These are phyloP conservation scores for Agarophyton chilense DNA, from an alignment of 23 red algal species.

Conservation along the genomic window DNA sequence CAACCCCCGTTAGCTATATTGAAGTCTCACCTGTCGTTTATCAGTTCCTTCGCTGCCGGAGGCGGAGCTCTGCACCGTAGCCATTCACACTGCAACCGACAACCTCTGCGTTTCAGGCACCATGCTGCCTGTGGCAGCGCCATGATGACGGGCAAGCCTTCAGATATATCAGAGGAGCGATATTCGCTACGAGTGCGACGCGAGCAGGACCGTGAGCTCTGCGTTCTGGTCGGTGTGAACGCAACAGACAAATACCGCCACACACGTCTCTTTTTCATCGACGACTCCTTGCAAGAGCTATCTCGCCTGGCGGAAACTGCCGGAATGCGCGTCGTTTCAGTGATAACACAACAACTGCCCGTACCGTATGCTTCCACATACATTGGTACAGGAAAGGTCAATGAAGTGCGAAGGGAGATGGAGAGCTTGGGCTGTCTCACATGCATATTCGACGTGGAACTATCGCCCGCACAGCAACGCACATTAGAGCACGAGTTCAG, in stretches of 20 bases:
- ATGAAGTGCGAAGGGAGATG: constrained; percentile 66
- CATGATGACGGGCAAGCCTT: background rate
- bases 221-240: constrained; percentile 62
- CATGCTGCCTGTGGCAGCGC: background rate
- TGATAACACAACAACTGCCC: constrained; percentile 59
- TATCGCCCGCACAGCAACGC: constrained; percentile 92
- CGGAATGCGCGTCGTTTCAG: constrained; percentile 85
- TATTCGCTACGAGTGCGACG: constrained; percentile 13
- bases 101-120: constrained; percentile 1
- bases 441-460: constrained; percentile 88
- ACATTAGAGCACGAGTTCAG: constrained; percentile 84
- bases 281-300: constrained; percentile 84
- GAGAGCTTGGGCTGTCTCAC: constrained; percentile 64
- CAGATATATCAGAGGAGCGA: background rate
- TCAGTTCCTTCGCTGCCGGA: background rate
- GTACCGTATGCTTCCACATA: constrained; percentile 61
- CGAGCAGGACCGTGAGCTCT: constrained; percentile 33
- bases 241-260: constrained; percentile 4
- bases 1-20: no score
- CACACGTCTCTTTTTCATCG: constrained; percentile 47
- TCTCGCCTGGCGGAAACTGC: constrained; percentile 85
- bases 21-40: no score
- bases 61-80: background rate
- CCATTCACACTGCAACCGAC: background rate
- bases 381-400: constrained; percentile 95